Conservation (phyloP, 176 grass and related monocot species). For the Microstegium vimineum region DNA sequence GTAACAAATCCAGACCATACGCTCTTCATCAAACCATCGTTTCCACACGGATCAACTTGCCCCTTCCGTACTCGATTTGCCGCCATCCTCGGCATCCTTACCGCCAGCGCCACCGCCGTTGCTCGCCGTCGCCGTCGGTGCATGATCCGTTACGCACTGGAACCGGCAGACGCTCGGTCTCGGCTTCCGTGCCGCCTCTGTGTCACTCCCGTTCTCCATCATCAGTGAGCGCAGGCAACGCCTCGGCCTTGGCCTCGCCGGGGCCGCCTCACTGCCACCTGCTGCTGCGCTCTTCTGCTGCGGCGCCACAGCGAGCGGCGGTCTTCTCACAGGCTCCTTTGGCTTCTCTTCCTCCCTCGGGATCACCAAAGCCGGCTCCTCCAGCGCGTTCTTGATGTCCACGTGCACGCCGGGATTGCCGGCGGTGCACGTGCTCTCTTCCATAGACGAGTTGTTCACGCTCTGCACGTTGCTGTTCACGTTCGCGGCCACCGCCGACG, state of each 20-base stretch:
- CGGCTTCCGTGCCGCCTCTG: slow-evolving; percentile 37
- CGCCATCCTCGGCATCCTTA: slow-evolving; percentile 8
- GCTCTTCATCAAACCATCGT: neutral
- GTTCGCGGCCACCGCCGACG: slow-evolving; percentile 28
- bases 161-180: slow-evolving; percentile 54
- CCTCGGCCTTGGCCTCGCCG: slow-evolving; percentile 40
- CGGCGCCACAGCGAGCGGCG: neutral
- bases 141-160: slow-evolving; percentile 47
- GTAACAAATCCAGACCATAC: neutral
- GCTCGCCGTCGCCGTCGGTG: neutral
- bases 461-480: slow-evolving; percentile 89
- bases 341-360: neutral
- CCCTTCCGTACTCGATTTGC: neutral
- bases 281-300: neutral
- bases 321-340: neutral
- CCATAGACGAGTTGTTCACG: slow-evolving; percentile 85
- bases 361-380: neutral
- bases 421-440: slow-evolving; percentile 58
- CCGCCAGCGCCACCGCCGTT: neutral
- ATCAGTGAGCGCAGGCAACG: slow-evolving; percentile 76
- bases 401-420: slow-evolving; percentile 69
- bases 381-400: slow-evolving; percentile 38
- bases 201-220: slow-evolving; percentile 72
- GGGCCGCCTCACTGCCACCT: neutral
- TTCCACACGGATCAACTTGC: neutral